Evolutionary conservation across 2,329 filamentous ascomycete species (phyloP).

Genomic region (Penicillium capsulatum): DNA sequence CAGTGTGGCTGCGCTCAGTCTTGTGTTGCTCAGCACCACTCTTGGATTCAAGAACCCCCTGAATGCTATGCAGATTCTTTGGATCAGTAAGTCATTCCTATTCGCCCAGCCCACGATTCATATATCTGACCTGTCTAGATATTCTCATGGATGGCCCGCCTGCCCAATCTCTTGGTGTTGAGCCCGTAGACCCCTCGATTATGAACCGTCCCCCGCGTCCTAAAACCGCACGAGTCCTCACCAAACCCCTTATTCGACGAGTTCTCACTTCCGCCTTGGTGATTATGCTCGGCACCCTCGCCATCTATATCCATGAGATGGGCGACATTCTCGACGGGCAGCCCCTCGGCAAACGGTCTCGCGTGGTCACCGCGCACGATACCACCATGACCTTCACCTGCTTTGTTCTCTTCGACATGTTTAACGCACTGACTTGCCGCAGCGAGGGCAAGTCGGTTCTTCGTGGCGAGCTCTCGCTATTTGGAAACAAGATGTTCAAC

Average conservation of each 20-base stretch:
- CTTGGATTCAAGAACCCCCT: slow-evolving; percentile 92
- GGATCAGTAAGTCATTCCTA: slow-evolving; percentile 75
- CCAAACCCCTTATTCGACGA: slow-evolving; percentile 71
- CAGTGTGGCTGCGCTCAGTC: slow-evolving; percentile 83
- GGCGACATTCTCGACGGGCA: slow-evolving; percentile 56
- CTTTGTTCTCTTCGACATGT: slow-evolving; percentile 99
- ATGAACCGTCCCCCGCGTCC: slow-evolving; percentile 87
- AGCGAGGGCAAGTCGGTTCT: slow-evolving; percentile 87
- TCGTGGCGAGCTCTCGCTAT: slow-evolving; percentile 75
- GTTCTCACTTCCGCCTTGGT: slow-evolving; percentile 82
- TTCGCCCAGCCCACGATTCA: background rate
- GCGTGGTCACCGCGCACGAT: slow-evolving; percentile 81
- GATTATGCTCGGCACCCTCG: slow-evolving; percentile 89
- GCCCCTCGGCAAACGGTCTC: slow-evolving; percentile 37
- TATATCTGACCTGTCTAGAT: slow-evolving; percentile 54
- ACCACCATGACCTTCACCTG: slow-evolving; percentile 99
- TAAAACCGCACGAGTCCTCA: slow-evolving; percentile 87
- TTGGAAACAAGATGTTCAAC: slow-evolving; percentile 91
- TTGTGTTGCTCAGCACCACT: slow-evolving; percentile 88
- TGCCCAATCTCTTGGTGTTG: slow-evolving; percentile 92
- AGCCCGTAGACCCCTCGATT: slow-evolving; percentile 87
- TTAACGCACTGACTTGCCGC: slow-evolving; percentile 91
- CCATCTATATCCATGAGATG: slow-evolving; percentile 91
- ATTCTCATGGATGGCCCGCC: slow-evolving; percentile 99
- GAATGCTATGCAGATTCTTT: slow-evolving; percentile 99